Conservation (phyloP, 768 basidiomycete genomes). For the Lyophyllum semitale region DNA sequence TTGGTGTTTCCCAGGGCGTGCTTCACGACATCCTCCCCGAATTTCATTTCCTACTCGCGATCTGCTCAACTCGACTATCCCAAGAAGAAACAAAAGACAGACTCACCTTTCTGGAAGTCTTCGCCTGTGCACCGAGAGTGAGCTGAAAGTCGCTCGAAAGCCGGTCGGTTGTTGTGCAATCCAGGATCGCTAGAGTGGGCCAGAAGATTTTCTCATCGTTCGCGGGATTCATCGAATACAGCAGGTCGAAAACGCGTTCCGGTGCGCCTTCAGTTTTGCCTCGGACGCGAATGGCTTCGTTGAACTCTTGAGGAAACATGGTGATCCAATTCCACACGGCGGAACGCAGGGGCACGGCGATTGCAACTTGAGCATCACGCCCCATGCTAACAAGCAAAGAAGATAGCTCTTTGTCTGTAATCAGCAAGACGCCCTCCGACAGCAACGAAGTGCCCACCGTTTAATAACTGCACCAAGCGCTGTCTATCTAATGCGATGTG, state of each 20-base stretch:
- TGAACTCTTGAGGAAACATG: conserved; percentile 75
- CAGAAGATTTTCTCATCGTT: conserved; percentile 63
- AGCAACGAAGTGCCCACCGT: conserved; percentile 42
- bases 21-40: conserved; percentile 63
- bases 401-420: conserved; percentile 58
- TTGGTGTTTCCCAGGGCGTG: conserved; percentile 57
- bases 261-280: conserved; percentile 78
- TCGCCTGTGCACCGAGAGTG: conserved; percentile 29
- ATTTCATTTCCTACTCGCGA: conserved; percentile 49
- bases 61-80: background rate
- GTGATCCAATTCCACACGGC: conserved; percentile 94
- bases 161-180: conserved; percentile 76
- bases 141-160: conserved; percentile 58
- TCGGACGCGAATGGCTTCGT: conserved; percentile 63
- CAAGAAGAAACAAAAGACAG: background rate
- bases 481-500: conserved; percentile 73
- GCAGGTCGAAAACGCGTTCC: conserved; percentile 83
- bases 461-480: conserved; percentile 70
- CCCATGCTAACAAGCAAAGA: conserved; percentile 84
- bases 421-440: conserved; percentile 1
- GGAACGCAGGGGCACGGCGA: conserved; percentile 71
- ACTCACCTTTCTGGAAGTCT: conserved; percentile 40
- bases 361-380: conserved; percentile 67
- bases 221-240: conserved; percentile 52
- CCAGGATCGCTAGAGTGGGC: conserved; percentile 78